Evolutionary conservation across 179 eudicot species (phyloP).

Genomic region (Corrigiola litoralis): DNA sequence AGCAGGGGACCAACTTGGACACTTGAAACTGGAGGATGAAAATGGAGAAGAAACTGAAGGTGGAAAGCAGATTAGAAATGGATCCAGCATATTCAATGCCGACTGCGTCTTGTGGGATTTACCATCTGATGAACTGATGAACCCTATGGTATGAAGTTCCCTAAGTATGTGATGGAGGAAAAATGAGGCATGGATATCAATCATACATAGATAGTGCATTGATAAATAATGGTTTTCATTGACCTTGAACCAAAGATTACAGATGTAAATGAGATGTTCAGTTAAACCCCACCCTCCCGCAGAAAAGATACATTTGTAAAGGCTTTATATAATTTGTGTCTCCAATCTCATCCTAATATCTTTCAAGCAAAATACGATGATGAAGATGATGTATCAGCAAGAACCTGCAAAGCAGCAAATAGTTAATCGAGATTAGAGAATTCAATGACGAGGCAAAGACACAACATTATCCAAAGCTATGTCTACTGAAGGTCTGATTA

Average conservation of each 20-base stretch:
- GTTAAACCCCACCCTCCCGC: too few species aligned
- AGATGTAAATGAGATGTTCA: constrained; percentile 37
- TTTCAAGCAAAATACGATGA: constrained; percentile 83
- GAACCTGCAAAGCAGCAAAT: constrained; percentile 55
- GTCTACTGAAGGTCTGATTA: background rate
- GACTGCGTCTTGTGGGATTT: constrained; percentile 75
- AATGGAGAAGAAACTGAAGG: constrained; percentile 42
- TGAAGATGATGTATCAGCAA: constrained; percentile 89
- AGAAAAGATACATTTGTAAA: constrained; percentile 26
- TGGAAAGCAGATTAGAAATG: constrained; percentile 29
- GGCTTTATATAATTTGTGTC: constrained; percentile 13
- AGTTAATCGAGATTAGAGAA: constrained; percentile 7
- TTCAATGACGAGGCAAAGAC: background rate
- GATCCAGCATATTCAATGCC: constrained; percentile 39
- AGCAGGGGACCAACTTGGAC: constrained; percentile 49
- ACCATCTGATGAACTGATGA: constrained; percentile 70
- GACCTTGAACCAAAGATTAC: constrained; percentile 22
- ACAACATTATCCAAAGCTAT: background rate
- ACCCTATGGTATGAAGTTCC: constrained; percentile 43
- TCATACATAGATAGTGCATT: constrained; percentile 10
- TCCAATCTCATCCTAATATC: constrained; percentile 12
- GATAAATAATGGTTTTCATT: constrained; percentile 32
- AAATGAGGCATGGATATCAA: background rate
- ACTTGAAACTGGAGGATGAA: constrained; percentile 51
- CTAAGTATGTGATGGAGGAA: background rate